phyloP scores from a whole-genome alignment of 2,329 filamentous ascomycete species.

The Rhynchosporium graminicola region DNA sequence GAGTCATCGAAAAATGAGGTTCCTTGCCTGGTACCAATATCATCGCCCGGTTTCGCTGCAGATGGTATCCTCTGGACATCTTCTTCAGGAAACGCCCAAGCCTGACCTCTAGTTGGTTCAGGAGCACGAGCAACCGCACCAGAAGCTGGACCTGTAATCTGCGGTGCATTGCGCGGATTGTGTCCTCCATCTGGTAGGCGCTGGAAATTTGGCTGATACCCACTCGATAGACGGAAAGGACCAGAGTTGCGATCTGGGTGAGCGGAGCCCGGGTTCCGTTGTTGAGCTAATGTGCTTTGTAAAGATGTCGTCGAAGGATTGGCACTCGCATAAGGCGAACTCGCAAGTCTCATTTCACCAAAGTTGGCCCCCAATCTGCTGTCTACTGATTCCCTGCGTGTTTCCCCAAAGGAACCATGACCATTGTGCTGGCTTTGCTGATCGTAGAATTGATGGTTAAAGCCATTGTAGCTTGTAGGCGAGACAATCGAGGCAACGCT shows the following conservation, averaged over 20 bases:
- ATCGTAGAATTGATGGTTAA: slow-evolving; percentile 31
- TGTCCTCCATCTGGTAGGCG: slow-evolving; percentile 44
- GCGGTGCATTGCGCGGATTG: slow-evolving; percentile 64
- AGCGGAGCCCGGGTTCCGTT: slow-evolving; percentile 56
- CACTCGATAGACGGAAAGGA: slow-evolving; percentile 62
- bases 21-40: slow-evolving; percentile 43
- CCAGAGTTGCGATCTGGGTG: slow-evolving; percentile 49
- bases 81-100: slow-evolving; percentile 81
- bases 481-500: slow-evolving; percentile 67
- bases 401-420: slow-evolving; percentile 45
- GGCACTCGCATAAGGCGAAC: slow-evolving; percentile 73
- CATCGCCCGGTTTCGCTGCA: slow-evolving; percentile 50
- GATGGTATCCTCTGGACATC: slow-evolving; percentile 56
- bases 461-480: slow-evolving; percentile 48
- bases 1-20: slow-evolving; percentile 54
- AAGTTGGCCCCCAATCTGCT: slow-evolving; percentile 75
- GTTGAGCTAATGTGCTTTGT: slow-evolving; percentile 68
- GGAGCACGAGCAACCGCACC: slow-evolving; percentile 69
- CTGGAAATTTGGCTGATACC: slow-evolving; percentile 56
- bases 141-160: slow-evolving; percentile 71
- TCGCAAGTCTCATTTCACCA: slow-evolving; percentile 66
- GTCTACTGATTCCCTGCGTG: slow-evolving; percentile 76
- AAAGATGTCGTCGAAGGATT: slow-evolving; percentile 77
- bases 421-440: slow-evolving; percentile 31
- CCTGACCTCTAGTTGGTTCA: slow-evolving; percentile 78